Evolutionary conservation across 1,284 basidiomycete species (phyloP).

Genomic region (Naganishia sp.): DNA sequence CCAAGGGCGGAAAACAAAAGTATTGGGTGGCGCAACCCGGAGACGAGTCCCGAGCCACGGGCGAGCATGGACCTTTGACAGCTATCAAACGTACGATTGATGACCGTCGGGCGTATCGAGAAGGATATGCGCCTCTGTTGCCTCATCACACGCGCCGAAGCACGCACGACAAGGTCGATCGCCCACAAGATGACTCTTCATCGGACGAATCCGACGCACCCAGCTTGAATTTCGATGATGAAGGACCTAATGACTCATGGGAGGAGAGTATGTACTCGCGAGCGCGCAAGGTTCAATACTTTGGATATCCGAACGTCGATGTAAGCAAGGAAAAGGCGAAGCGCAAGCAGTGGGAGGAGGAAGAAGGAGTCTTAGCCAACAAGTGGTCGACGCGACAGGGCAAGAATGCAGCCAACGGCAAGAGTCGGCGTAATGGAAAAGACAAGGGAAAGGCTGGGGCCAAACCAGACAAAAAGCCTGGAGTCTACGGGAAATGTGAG

Average conservation of each 20-base stretch:
- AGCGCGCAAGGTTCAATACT: constrained; percentile 83
- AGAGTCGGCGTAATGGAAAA: constrained; percentile 39
- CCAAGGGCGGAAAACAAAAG: constrained; percentile 79
- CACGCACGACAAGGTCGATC: constrained; percentile 47
- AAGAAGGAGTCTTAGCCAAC: constrained; percentile 56
- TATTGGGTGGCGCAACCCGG: constrained; percentile 81
- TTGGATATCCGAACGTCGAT: constrained; percentile 85
- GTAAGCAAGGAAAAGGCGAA: constrained; percentile 61
- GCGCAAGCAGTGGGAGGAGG: constrained; percentile 46
- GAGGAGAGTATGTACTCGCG: constrained; percentile 63
- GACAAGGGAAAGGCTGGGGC: constrained; percentile 13
- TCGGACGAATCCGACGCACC: constrained; percentile 51
- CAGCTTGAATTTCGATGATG: constrained; percentile 47
- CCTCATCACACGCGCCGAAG: constrained; percentile 66
- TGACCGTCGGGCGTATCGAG: constrained; percentile 58
- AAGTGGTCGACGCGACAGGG: constrained; percentile 64
- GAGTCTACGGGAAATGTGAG: constrained; percentile 53
- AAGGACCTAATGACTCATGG: constrained; percentile 55
- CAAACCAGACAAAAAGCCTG: constrained; percentile 31
- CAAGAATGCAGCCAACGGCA: constrained; percentile 54
- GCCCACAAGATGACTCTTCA: constrained; percentile 39
- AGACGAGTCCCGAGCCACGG: constrained; percentile 50
- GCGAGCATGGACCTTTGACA: constrained; percentile 54
- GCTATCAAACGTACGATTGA: constrained; percentile 57
- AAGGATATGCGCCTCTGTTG: constrained; percentile 75